Evolutionary conservation across 768 basidiomycete genomes (phyloP).

Genomic region (Ephemerocybe angulata): DNA sequence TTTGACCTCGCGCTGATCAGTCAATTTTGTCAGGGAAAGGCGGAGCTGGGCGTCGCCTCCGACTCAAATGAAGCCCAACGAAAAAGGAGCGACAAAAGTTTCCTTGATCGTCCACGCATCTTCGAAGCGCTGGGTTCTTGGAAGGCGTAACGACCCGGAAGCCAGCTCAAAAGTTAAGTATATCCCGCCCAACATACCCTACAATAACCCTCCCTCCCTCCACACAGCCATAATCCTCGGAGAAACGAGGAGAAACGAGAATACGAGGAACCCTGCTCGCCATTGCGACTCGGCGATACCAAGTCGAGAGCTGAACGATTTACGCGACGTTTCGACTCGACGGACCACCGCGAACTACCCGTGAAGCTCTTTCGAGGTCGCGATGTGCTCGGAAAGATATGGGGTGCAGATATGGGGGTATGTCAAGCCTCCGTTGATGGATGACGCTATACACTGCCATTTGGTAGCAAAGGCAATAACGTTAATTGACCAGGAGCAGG

Average conservation of each 20-base stretch:
- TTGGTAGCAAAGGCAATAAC: not conserved
- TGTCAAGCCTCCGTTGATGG: not conserved
- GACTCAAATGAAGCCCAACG: too few species aligned
- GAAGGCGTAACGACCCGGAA: not conserved
- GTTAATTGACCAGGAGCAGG: not conserved
- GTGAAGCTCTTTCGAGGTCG: too few species aligned
- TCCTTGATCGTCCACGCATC: too few species aligned
- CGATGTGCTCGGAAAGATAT: not conserved
- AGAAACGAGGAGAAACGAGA: slow-evolving; percentile 2
- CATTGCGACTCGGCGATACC: not conserved
- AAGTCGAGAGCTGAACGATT: not conserved
- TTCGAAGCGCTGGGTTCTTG: too few species aligned
- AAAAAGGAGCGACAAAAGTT: too few species aligned
- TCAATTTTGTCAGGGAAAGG: too few species aligned
- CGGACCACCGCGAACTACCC: too few species aligned
- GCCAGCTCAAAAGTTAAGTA: slow-evolving; percentile 2
- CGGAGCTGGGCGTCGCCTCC: too few species aligned
- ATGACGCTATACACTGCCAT: not conserved
- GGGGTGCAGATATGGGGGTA: too few species aligned
- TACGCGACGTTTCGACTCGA: not conserved
- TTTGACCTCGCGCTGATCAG: too few species aligned
- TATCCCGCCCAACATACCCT: not conserved
- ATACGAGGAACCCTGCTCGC: not conserved
- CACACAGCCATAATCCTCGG: not conserved
- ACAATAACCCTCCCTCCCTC: not conserved